phyloP scores from a whole-genome alignment of 2,329 filamentous ascomycete genomes.

The Calonectria honghensis region DNA sequence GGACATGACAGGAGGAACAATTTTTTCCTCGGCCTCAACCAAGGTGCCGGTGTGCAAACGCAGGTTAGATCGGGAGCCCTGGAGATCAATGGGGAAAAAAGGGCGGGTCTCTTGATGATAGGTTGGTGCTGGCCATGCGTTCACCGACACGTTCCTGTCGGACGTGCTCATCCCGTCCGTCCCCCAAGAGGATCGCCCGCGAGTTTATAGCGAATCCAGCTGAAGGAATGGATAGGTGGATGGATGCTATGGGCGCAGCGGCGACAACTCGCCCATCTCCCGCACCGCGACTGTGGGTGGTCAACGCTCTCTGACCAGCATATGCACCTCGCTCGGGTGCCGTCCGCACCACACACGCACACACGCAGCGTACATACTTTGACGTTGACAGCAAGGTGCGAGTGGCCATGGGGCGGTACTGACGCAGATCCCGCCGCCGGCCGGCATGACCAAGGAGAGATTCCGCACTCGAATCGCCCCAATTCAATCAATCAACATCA shows the following conservation, averaged over 20 bases:
- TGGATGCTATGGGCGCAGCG: conserved; percentile 17
- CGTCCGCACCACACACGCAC: conserved; percentile 4
- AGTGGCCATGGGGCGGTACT: conserved; percentile 34
- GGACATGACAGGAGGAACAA: background rate
- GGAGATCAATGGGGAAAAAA: conserved; percentile 33
- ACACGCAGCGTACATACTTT: background rate
- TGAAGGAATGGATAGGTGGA: background rate
- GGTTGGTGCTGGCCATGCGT: conserved; percentile 25
- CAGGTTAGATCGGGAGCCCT: conserved; percentile 24
- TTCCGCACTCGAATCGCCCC: conserved; percentile 16
- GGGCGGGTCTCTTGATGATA: conserved; percentile 36
- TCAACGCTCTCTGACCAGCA: conserved; percentile 32
- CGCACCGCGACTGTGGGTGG: conserved; percentile 17
- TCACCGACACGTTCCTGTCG: conserved; percentile 35
- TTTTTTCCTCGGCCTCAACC: background rate
- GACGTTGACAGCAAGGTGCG: conserved; percentile 27
- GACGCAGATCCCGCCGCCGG: conserved; percentile 39
- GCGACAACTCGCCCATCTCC: conserved; percentile 17
- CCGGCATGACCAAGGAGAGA: conserved; percentile 34
- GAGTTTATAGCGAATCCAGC: conserved; percentile 31
- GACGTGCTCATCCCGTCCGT: conserved; percentile 26
- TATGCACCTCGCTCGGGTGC: conserved; percentile 28
- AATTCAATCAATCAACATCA: background rate
- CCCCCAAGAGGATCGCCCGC: conserved; percentile 9
- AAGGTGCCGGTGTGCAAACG: conserved; percentile 15